Evolutionary conservation across 176 grass and related monocot genomes (phyloP), one percentile per base, ranked within the genome.

Genomic region (Eragrostis nindensis): DNA sequence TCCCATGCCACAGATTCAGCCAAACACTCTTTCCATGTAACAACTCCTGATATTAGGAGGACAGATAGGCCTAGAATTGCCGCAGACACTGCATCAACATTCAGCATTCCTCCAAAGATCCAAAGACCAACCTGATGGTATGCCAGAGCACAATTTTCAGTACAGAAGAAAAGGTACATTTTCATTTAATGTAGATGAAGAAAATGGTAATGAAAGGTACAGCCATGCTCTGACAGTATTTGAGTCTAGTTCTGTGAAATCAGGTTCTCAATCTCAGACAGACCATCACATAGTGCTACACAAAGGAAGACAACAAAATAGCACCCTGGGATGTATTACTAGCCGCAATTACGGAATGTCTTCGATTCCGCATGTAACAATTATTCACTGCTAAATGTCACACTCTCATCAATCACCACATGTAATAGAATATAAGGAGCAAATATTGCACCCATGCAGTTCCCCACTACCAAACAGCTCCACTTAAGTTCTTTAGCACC

Each of bases 1-100:
- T 99, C 97, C 97, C 97, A 99, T 47, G 97, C 97, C 26, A 99
- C 97, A 77, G 91, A 82, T 66, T 99, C 97, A 16, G 82, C 89
- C 80, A 99, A 87, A 88, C 97, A 99, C 73, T 99, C 96, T 79
- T 99, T 99, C 93, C 97, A 99, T 80, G 93, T 96, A 9, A 99
- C 97, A 84, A 99, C 93, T 24, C 97, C 97, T 53, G 97, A 84
- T 67, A 85, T 91, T 55, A 99, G 82, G 62, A 99, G 93, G 66
- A 99, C 82, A 13, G 89, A 90, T 71, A 99, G 92, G 11, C 93
- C 97, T 55, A 99, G 90, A 82, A 99, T 96, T 60, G 97, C 97
- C 74, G 97, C 92, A 50, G 93, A 91, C 30, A 96, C 93, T 6
- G 97, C 90, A 90, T 99, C 97, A 47, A 99, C 89, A 41, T 79